Percentiles rank a stretch among this genome's conserved stretches.
phyloP scores from a whole-genome alignment of 768 basidiomycete species.

The Mycena albidolilacea region DNA sequence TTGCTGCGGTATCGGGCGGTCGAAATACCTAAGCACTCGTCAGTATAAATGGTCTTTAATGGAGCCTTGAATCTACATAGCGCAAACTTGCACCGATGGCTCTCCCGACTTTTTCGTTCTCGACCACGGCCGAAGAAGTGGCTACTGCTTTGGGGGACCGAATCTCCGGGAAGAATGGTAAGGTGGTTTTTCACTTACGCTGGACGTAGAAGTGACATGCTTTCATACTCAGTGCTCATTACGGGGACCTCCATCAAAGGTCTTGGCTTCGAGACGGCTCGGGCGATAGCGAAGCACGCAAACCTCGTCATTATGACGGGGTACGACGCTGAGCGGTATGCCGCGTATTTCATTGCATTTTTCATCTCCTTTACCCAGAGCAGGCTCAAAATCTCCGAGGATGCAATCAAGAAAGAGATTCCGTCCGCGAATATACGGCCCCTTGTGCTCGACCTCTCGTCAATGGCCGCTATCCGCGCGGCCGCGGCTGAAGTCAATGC shows the following conservation, averaged over 20 bases:
- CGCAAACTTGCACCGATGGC: neutral
- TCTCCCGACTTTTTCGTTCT: conserved; percentile 9
- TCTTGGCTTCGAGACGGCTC: neutral
- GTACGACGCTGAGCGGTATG: neutral
- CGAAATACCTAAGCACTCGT: too few relatives aligned
- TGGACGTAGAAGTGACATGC: neutral
- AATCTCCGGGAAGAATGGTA: neutral
- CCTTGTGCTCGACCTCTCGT: conserved; percentile 1
- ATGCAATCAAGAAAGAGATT: conserved; percentile 13
- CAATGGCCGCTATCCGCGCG: neutral
- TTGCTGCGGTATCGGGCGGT: too few relatives aligned
- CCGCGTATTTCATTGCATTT: neutral
- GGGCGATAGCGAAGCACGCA: conserved; percentile 1
- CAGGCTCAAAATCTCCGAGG: conserved; percentile 1
- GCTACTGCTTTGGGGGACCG: neutral
- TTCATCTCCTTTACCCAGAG: neutral
- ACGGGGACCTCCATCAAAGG: conserved; percentile 1
- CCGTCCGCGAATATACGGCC: neutral
- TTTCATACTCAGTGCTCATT: neutral
- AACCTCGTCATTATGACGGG: conserved; percentile 14
- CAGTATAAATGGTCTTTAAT: too few relatives aligned
- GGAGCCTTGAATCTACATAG: too few relatives aligned
- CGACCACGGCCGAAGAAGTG: neutral
- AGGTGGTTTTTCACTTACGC: neutral
- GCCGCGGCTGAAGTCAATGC: conserved; percentile 25